Evolutionary conservation across 2,329 filamentous ascomycete species (phyloP).

Genomic region (Calycina marina): DNA sequence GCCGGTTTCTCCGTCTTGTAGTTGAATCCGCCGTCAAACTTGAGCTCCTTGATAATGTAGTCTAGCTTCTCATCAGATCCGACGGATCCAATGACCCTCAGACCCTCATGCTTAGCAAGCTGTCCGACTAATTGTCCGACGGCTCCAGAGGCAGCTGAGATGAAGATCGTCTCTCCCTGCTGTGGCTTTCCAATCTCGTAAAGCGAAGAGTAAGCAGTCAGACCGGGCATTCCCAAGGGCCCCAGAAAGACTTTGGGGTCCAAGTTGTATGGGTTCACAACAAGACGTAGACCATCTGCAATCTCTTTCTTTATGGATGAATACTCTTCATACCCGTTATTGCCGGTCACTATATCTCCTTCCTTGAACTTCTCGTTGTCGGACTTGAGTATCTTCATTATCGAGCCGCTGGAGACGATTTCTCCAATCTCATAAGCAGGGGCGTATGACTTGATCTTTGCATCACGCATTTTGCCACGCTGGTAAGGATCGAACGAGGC

Average conservation of each 20-base stretch:
- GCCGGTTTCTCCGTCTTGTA: slow-evolving; percentile 60
- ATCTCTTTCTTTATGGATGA: slow-evolving; percentile 32
- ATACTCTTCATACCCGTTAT: slow-evolving; percentile 55
- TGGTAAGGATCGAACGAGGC: slow-evolving; percentile 66
- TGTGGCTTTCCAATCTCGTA: slow-evolving; percentile 63
- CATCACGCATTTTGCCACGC: slow-evolving; percentile 61
- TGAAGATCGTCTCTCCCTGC: slow-evolving; percentile 65
- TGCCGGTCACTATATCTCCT: slow-evolving; percentile 50
- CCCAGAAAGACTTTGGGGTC: slow-evolving; percentile 58
- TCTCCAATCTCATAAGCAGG: slow-evolving; percentile 45
- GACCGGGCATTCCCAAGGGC: slow-evolving; percentile 62
- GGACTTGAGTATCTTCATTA: slow-evolving; percentile 59
- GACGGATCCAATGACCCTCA: slow-evolving; percentile 60
- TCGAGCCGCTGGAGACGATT: slow-evolving; percentile 47
- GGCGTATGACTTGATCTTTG: slow-evolving; percentile 51
- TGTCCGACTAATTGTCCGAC: slow-evolving; percentile 68
- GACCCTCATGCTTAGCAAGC: slow-evolving; percentile 60
- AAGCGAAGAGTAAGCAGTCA: slow-evolving; percentile 61
- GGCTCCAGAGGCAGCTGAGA: slow-evolving; percentile 59
- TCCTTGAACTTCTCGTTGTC: slow-evolving; percentile 45
- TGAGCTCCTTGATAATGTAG: slow-evolving; percentile 57
- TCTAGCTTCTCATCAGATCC: slow-evolving; percentile 64
- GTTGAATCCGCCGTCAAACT: slow-evolving; percentile 64
- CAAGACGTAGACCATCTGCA: slow-evolving; percentile 29
- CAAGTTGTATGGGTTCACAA: slow-evolving; percentile 56